Percentiles rank a stretch among this genome's conserved stretches.
Evolutionary conservation across 129 eudicot genomes (phyloP).

Genomic region (Scalesia atractyloides): DNA sequence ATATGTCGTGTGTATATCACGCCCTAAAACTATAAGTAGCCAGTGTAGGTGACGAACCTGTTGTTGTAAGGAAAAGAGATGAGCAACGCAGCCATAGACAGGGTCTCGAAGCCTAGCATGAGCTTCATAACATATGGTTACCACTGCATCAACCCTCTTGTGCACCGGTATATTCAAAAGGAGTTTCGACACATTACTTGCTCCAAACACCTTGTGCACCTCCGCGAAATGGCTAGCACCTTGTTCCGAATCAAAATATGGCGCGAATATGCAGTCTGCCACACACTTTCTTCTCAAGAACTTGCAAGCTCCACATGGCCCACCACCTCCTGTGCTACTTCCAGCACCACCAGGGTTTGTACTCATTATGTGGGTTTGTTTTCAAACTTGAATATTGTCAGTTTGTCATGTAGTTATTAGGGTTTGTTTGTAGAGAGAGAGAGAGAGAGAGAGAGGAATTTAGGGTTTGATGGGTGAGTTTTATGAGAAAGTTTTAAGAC

Average conservation of each 20-base stretch:
- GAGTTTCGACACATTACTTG: slow-evolving; percentile 76
- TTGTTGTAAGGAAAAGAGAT: slow-evolving; percentile 74
- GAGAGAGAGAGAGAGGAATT: neutral
- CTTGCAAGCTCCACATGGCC: slow-evolving; percentile 92
- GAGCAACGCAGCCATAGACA: slow-evolving; percentile 77
- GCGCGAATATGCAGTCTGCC: slow-evolving; percentile 73
- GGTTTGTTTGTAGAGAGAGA: slow-evolving; percentile 28
- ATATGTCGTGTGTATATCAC: too few relatives aligned
- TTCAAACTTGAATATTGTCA: too few relatives aligned
- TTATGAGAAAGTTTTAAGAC: slow-evolving; percentile 53
- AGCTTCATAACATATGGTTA: slow-evolving; percentile 75
- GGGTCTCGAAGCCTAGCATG: slow-evolving; percentile 80
- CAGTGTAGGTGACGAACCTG: slow-evolving; percentile 40
- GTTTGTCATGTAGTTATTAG: slow-evolving; percentile 24
- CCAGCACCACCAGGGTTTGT: slow-evolving; percentile 32
- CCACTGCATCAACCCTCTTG: slow-evolving; percentile 75
- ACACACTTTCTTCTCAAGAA: slow-evolving; percentile 75
- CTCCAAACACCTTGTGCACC: slow-evolving; percentile 86
- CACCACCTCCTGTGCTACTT: slow-evolving; percentile 42
- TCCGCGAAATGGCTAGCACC: slow-evolving; percentile 82
- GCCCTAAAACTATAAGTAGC: too few relatives aligned
- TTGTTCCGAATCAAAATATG: slow-evolving; percentile 78
- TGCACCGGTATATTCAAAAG: slow-evolving; percentile 61
- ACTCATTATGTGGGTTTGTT: neutral
- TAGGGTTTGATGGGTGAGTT: slow-evolving; percentile 31